Evolutionary conservation across 1,284 basidiomycete genomes (phyloP).

Genomic region (Trichosporon faecale): DNA sequence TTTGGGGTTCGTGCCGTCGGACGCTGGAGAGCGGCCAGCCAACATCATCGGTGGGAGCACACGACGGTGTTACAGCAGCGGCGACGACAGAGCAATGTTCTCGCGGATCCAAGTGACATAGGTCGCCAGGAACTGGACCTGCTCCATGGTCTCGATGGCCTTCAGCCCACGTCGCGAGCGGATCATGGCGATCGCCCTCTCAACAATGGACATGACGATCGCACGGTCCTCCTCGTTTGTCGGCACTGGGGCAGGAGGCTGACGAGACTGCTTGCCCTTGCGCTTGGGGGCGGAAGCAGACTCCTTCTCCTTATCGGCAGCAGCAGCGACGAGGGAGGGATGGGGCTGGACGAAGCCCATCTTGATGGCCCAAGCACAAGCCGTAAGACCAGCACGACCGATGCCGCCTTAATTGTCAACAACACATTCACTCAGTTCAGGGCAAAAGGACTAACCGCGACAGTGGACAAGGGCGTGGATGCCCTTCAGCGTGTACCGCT

Average conservation of each 20-base stretch:
- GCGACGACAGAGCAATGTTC: slow-evolving; percentile 7
- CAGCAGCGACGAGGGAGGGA: slow-evolving; percentile 35
- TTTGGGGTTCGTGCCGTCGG: not conserved
- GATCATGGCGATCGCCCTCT: slow-evolving; percentile 69
- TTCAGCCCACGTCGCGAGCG: slow-evolving; percentile 73
- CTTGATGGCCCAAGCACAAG: slow-evolving; percentile 89
- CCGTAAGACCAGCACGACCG: slow-evolving; percentile 87
- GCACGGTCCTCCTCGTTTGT: slow-evolving; percentile 54
- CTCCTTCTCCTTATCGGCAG: slow-evolving; percentile 13
- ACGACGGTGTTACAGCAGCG: not conserved
- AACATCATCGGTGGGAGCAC: no score
- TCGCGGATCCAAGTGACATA: slow-evolving; percentile 67
- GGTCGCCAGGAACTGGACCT: slow-evolving; percentile 76
- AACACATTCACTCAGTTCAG: not conserved
- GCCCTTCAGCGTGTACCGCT: slow-evolving; percentile 72
- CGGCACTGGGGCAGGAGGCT: slow-evolving; percentile 11
- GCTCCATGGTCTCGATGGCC: slow-evolving; percentile 86
- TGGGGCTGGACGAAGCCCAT: slow-evolving; percentile 66
- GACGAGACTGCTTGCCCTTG: slow-evolving; percentile 14
- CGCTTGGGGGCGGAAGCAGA: slow-evolving; percentile 1
- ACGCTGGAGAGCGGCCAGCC: no score
- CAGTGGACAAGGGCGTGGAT: slow-evolving; percentile 81
- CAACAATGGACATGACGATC: slow-evolving; percentile 60
- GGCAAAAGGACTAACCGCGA: slow-evolving; percentile 58
- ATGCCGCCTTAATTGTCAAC: slow-evolving; percentile 60